Percentiles rank a stretch among this genome's conserved stretches.
These are phyloP conservation scores for Candida taoyuanica DNA, from an alignment of 805 yeast genomes.

Conservation along the genomic window DNA sequence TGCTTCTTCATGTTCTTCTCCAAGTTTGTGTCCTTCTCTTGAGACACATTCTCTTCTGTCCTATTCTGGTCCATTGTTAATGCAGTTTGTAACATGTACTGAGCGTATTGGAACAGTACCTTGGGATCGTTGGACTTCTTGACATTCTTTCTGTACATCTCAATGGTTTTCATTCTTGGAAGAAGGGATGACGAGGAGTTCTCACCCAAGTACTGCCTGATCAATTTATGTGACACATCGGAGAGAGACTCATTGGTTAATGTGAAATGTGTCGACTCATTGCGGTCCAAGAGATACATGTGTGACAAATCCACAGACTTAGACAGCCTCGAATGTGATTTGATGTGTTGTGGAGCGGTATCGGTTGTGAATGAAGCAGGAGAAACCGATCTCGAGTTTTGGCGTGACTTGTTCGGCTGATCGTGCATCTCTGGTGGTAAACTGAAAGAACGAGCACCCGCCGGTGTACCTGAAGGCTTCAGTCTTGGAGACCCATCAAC, in stretches of 20 bases:
- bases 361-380: conserved; percentile 10
- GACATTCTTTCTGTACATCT: conserved; percentile 81
- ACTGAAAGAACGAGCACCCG: conserved; percentile 23
- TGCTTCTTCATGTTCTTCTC: conserved; percentile 42
- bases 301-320: conserved; percentile 40
- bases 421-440: conserved; percentile 14
- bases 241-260: conserved; percentile 38
- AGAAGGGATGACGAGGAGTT: conserved; percentile 44
- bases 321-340: conserved; percentile 25
- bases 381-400: conserved; percentile 13
- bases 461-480: conserved; percentile 19
- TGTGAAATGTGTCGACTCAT: conserved; percentile 32
- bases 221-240: conserved; percentile 48
- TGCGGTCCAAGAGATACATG: conserved; percentile 31
- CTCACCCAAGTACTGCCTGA: conserved; percentile 51
- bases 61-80: conserved; percentile 43
- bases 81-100: conserved; percentile 83
- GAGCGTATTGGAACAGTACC: conserved; percentile 87
- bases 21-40: conserved; percentile 20
- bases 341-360: not conserved
- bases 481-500: conserved; percentile 8
- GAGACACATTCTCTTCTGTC: conserved; percentile 12
- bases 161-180: conserved; percentile 80
- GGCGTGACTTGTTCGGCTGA: conserved; percentile 2
- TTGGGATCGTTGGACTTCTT: conserved; percentile 80